Percentiles rank a stretch among this genome's conserved stretches.
These are phyloP conservation scores for Pseudocercospora fijiensis DNA, from an alignment of 2,329 filamentous ascomycete species.

Conservation along the genomic window DNA sequence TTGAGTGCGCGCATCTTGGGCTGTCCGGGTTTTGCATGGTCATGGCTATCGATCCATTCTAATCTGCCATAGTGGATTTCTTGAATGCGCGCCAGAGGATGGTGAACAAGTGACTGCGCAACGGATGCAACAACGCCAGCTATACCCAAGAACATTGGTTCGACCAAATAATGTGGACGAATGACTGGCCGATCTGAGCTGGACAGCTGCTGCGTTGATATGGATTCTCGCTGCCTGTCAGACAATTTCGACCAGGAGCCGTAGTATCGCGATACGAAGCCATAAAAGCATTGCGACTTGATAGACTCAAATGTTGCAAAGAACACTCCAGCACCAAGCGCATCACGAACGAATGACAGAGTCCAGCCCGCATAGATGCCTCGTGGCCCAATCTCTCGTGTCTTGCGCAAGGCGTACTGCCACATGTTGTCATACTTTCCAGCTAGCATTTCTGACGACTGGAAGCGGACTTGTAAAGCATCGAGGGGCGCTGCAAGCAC, in stretches of 20 bases:
- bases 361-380: conserved; percentile 74
- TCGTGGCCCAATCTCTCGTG: conserved; percentile 68
- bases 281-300: conserved; percentile 71
- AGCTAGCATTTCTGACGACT: conserved; percentile 60
- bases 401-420: conserved; percentile 65
- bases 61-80: conserved; percentile 71
- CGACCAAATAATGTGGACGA: conserved; percentile 71
- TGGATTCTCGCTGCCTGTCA: conserved; percentile 36
- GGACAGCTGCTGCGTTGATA: conserved; percentile 29
- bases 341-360: conserved; percentile 67
- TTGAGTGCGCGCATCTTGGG: conserved; percentile 53
- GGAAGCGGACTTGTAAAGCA: conserved; percentile 71
- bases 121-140: conserved; percentile 69
- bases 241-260: conserved; percentile 43
- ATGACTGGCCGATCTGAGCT: conserved; percentile 52
- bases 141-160: conserved; percentile 68
- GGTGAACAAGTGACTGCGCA: conserved; percentile 66
- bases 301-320: conserved; percentile 75
- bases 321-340: conserved; percentile 67
- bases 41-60: conserved; percentile 66
- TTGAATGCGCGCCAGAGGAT: conserved; percentile 70
- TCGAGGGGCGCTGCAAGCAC: conserved; percentile 72
- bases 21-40: conserved; percentile 42
- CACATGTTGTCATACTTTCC: conserved; percentile 64
- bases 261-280: conserved; percentile 70